A percentile compares a stretch with the other conserved stretches of the same genome.
These are phyloP conservation scores for Avena sativa DNA, from an alignment of 176 grass and related monocot genomes.

Conservation along the genomic window DNA sequence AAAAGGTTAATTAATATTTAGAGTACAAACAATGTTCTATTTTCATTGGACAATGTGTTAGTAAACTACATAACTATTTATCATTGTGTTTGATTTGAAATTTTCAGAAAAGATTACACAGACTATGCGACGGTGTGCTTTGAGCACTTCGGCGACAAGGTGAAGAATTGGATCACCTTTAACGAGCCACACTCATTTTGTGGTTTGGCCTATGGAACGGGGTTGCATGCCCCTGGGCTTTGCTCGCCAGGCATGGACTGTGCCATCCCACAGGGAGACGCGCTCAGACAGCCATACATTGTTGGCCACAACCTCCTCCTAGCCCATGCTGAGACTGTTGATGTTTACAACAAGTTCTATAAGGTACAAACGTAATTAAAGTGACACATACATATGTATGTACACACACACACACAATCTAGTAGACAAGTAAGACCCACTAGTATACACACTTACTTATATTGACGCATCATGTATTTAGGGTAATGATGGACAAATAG, in stretches of 20 bases:
- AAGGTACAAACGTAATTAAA: background rate
- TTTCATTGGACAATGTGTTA: background rate
- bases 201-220: background rate
- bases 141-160: slow-evolving; percentile 8
- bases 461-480: background rate
- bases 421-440: background rate
- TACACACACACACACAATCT: too few relatives aligned
- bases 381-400: background rate
- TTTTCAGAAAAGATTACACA: background rate
- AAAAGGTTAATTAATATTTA: background rate
- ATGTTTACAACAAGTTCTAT: background rate
- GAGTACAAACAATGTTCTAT: background rate
- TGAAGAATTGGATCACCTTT: slow-evolving; percentile 41
- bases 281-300: background rate
- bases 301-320: slow-evolving; percentile 14
- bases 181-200: slow-evolving; percentile 33
- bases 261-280: background rate
- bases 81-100: background rate
- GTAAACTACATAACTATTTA: background rate
- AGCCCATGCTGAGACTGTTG: slow-evolving; percentile 1
- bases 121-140: slow-evolving; percentile 37
- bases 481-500: background rate
- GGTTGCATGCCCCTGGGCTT: background rate
- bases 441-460: background rate
- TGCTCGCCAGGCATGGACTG: background rate